Evolutionary conservation across 352 stramenopile genomes (phyloP), one percentile per base, ranked within the genome.

Genomic region (Aphanomyces cochlioides): DNA sequence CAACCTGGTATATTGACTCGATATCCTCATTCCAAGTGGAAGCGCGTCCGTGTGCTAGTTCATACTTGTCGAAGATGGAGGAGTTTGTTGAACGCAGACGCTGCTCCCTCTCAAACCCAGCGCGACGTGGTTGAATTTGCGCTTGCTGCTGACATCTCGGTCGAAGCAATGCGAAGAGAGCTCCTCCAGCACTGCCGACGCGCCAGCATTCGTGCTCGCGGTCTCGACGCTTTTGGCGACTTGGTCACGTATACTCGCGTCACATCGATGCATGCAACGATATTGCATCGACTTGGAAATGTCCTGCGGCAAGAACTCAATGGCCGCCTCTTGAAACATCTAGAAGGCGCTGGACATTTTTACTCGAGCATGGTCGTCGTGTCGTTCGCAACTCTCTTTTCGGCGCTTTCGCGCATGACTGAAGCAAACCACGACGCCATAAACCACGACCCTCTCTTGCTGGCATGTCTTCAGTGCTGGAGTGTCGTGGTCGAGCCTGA

Each of bases 111-210:
- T 28, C 28, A 28, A 28, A 28, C 28, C 28, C 28, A 28, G 28
- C 17, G 64, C 19, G 4, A 70, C 28, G 45, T 54, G 17, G 13
- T 61, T 19, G 12, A 15, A 15, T 70, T 70, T 47, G 38, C 61
- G 19, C 64, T 70, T 7, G 47, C 7, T 8, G 34, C 36, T 19
- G 45, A 69, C 47, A 40, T 70, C 50, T 28, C 59, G 19, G 43
- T 70, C 1, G 19, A 56, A 17, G 37, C n/a, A 19, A 15, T 70
- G 12, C 64, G 53, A n/a, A 10, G 1, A 5, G 61, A 84, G 1
- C 69, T 90, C 0, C 56, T 90, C 19, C 80, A 89, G 50, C 80
- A 79, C 5, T 88, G 82, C 59, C 78, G 80, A 3, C 75, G 83
- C 1, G 72, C 75, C 6, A 85, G 75, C 19, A 80, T 72, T 41